Evolutionary conservation across 805 yeast genomes (phyloP), one percentile per base, ranked within the genome.

Genomic region (Saccharomyces jurei): DNA sequence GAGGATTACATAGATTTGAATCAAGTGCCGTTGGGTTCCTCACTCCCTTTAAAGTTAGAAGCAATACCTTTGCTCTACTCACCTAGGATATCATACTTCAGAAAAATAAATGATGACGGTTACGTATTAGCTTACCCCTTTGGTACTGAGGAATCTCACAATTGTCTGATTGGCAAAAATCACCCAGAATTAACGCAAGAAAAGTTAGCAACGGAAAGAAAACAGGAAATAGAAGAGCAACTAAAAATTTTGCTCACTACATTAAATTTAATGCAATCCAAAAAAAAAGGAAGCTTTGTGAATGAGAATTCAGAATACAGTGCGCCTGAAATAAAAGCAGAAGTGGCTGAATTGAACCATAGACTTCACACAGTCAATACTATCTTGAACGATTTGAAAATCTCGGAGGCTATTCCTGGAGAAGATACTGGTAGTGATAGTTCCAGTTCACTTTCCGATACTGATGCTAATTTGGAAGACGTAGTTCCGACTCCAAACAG

Each of bases 1-100:
- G 86, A 86, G 54, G 97, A 90, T 65, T 90, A 80, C 60, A 72
- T 80, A 10, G 97, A 90, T 60, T 64, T 89, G 47, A 87, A 86
- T 56, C 71, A 76, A 50, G 65, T 75, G 10, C 76, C 79, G 4
- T 60, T 74, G 1, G 66, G 72, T 4, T 72, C 64, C 56, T 73
- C 59, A 51, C 60, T 73, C 41, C 83, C 83, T 1, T 36, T 63
- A 1, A 69, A 69, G 29, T 69, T 81, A 13, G 71, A 71, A 48
- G 71, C 79, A 1, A 58, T 74, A 6, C 84, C 84, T 0, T 73
- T 81, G 41, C 66, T 77, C 52, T 73, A 60, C 50, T 75, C 86
- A 6, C 89, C 89, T 1, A 71, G 81, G 59, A 79, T 84, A 55
- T 78, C 83, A 6, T 84, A 83, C 61, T 78, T 82, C 55, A 69